Base-by-base conservation (phyloP, 768 basidiomycete species). In the Boletus pseudopeckii region DNA sequence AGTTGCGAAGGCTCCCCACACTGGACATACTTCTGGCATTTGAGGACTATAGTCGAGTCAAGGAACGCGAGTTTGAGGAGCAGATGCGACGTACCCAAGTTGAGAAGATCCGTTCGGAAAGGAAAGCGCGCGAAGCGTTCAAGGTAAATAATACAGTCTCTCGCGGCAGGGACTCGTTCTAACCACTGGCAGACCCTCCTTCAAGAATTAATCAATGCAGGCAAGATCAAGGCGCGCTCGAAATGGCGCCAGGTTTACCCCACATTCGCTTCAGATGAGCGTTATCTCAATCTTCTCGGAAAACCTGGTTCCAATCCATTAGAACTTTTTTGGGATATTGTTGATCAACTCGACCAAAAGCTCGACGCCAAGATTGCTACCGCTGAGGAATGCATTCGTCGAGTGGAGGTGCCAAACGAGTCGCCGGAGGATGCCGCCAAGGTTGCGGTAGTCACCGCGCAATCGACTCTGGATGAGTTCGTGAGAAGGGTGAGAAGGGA, bases 231-330 rank as follows among this genome's bases (percentile, higher is more conserved):
- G 49, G 84, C 93, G 5, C 83, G 87, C 32, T 84, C 86, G 5
- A 95, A 94, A 68, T 99, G 96, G 96, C 93, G 93, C 68, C 80
- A 88, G 34, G 79, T 93, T 26, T 93, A 93, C 61, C 86, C 90
- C 0, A 71, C 77, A 22, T 85, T 98, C 73, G 75, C 77, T 7
- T 76, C 85, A 33, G 92, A 97, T 64, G 76, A 80, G 41, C 83
- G 92, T n/a, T 99, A 98, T 73, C 77, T 87, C 40, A 78, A 81
- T 55, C 84, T 98, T 71, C 83, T 98, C 17, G 96, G 97, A 15
- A 90, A 88, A 62, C 90, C 91, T 8, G 97, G 97, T 14, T 96
- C 93, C 2, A 94, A 90, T 60, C 95, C 96, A 1, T 79, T 99
- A 30, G 97, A 99, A 64, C 80, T 98, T 5, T 98, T 97, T 73